Evolutionary conservation across 768 basidiomycete species (phyloP).

Genomic region (Podaxis sp.): DNA sequence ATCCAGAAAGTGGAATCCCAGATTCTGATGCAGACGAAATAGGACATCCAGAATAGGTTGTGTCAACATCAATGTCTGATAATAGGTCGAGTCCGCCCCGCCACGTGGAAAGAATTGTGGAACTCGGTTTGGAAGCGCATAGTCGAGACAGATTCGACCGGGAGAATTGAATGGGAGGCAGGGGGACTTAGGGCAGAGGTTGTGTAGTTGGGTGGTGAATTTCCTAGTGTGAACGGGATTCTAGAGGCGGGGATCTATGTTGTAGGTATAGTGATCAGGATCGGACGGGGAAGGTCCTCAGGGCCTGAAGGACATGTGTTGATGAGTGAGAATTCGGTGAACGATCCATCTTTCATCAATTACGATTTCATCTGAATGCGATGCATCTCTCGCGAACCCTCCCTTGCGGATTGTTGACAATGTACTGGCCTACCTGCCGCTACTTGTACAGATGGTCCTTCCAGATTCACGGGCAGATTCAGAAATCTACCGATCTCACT

Average conservation of each 20-base stretch:
- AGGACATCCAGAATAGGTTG: conserved; percentile 18
- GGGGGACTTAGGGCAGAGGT: not conserved
- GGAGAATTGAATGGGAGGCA: not conserved
- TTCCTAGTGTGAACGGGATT: conserved; percentile 16
- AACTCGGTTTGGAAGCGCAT: not conserved
- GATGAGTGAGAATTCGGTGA: conserved; percentile 21
- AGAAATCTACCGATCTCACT: conserved; percentile 12
- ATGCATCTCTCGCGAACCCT: conserved; percentile 31
- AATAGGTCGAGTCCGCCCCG: conserved; percentile 5
- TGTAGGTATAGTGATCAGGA: conserved; percentile 18
- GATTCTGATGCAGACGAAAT: conserved; percentile 22
- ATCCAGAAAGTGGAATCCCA: conserved; percentile 23
- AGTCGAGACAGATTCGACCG: not conserved
- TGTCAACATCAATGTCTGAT: conserved; percentile 6
- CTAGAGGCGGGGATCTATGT: conserved; percentile 25
- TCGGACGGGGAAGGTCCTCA: not conserved
- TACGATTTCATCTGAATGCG: conserved; percentile 29
- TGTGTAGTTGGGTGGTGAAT: conserved; percentile 7
- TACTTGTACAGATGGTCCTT: conserved; percentile 7
- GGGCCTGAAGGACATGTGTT: conserved; percentile 10
- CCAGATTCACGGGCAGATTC: conserved; percentile 12
- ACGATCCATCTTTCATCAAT: conserved; percentile 16
- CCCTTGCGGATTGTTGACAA: conserved; percentile 26
- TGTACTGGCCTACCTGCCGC: conserved; percentile 20
- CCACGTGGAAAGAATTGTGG: conserved; percentile 26